Evolutionary conservation across 2,329 filamentous ascomycete genomes (phyloP).

Genomic region (Didymella pomorum): DNA sequence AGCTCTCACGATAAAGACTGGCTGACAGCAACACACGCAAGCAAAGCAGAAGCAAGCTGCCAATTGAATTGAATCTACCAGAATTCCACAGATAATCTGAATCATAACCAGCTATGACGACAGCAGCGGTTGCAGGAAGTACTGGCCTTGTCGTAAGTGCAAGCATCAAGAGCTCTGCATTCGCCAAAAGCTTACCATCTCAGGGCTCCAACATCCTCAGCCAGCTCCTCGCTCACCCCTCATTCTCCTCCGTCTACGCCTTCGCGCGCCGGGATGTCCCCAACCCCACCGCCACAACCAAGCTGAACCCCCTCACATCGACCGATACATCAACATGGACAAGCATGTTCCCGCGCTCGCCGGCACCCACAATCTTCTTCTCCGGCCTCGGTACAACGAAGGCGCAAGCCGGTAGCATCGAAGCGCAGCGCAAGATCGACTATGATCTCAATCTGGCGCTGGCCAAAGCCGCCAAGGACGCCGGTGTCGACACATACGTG

Average conservation of each 20-base stretch:
- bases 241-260: constrained; percentile 65
- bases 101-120: constrained; percentile 52
- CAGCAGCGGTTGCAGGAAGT: constrained; percentile 66
- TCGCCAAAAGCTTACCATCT: neutral
- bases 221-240: constrained; percentile 63
- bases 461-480: constrained; percentile 75
- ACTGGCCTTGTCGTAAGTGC: constrained; percentile 66
- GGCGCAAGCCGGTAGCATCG: constrained; percentile 75
- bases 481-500: constrained; percentile 77
- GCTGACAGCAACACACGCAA: neutral
- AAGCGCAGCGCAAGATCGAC: constrained; percentile 86
- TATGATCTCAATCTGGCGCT: constrained; percentile 84
- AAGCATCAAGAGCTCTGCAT: neutral
- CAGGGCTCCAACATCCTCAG: constrained; percentile 78
- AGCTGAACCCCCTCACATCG: constrained; percentile 72
- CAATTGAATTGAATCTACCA: neutral
- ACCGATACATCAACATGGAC: constrained; percentile 74
- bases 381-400: constrained; percentile 83
- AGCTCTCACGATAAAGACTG: constrained; percentile 9
- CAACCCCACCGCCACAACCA: constrained; percentile 58
- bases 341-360: constrained; percentile 63
- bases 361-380: constrained; percentile 71
- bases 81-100: neutral
- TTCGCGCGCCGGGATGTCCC: constrained; percentile 72
- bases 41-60: neutral